Evolutionary conservation across 352 stramenopile genomes (phyloP).

Genomic region (Pythium sukuiense): DNA sequence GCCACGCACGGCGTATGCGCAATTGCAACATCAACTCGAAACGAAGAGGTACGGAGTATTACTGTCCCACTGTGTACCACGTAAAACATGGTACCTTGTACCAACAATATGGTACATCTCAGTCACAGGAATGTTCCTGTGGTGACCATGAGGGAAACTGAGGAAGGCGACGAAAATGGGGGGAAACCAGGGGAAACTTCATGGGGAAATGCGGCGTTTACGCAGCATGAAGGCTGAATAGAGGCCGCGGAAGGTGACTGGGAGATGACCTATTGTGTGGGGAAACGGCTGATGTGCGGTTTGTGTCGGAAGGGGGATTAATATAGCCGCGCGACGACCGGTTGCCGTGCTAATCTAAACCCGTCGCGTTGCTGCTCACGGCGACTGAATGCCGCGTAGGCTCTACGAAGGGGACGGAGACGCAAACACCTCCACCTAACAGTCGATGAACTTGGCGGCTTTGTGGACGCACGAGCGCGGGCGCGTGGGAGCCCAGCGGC

Average conservation of each 20-base stretch:
- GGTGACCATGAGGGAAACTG: not conserved
- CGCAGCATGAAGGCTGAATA: not conserved
- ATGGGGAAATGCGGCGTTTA: not conserved
- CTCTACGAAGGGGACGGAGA: not conserved
- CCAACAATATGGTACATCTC: not conserved
- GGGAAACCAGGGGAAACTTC: conserved; percentile 3
- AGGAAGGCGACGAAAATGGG: not conserved
- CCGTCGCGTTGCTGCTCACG: not conserved
- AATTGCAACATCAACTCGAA: conserved; percentile 5
- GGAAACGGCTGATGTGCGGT: not conserved
- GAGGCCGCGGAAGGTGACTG: not conserved
- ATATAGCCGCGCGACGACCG: not conserved
- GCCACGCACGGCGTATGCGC: conserved; percentile 1
- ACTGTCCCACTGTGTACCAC: not conserved
- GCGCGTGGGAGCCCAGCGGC: conserved; percentile 30
- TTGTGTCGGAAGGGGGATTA: not conserved
- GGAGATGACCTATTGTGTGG: not conserved
- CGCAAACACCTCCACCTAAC: not conserved
- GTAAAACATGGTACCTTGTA: not conserved
- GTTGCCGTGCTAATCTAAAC: not conserved
- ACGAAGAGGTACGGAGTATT: not conserved
- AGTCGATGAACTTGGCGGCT: conserved; percentile 48
- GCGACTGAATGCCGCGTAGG: conserved; percentile 1
- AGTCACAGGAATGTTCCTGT: not conserved
- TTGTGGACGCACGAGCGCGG: conserved; percentile 57